Conservation (phyloP, 345 rosid genomes). For the Hypericum androsaemum region DNA sequence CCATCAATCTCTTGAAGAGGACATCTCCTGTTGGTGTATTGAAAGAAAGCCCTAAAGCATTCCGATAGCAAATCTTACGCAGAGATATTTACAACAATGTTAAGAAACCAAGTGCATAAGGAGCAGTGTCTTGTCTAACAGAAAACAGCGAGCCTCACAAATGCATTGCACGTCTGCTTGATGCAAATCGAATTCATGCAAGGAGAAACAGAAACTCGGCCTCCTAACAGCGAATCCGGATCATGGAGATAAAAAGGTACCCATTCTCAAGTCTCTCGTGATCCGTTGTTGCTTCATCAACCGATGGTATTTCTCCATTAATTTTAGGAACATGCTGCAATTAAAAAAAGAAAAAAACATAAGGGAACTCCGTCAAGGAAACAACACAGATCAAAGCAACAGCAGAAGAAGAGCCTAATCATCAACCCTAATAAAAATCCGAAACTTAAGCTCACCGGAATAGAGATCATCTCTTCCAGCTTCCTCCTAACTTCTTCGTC, state of each 20-base stretch:
- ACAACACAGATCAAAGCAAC: background rate
- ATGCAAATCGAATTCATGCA: background rate
- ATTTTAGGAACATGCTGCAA: slow-evolving; percentile 48
- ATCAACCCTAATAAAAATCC: background rate
- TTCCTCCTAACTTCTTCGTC: slow-evolving; percentile 55
- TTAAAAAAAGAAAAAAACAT: slow-evolving; percentile 7
- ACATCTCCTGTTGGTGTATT: too few relatives aligned
- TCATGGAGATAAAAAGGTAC: slow-evolving; percentile 17
- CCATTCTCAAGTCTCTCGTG: slow-evolving; percentile 61
- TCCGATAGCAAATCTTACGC: too few relatives aligned
- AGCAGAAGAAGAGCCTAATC: background rate
- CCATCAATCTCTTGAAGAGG: too few relatives aligned
- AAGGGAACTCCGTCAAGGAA: background rate
- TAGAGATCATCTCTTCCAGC: slow-evolving; percentile 56
- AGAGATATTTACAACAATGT: too few relatives aligned
- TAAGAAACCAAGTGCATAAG: background rate
- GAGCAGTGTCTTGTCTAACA: background rate
- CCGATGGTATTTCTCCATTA: slow-evolving; percentile 55
- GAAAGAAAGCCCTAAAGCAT: too few relatives aligned
- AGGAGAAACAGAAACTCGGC: background rate
- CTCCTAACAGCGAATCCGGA: slow-evolving; percentile 2
- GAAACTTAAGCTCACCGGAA: slow-evolving; percentile 46
- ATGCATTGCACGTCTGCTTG: background rate
- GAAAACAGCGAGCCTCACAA: background rate
- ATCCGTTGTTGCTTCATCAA: slow-evolving; percentile 54